Percentiles rank a stretch among this genome's conserved stretches.
phyloP scores from a whole-genome alignment of 371 early-diverging fungal species.

The Actinomucor elegans region DNA sequence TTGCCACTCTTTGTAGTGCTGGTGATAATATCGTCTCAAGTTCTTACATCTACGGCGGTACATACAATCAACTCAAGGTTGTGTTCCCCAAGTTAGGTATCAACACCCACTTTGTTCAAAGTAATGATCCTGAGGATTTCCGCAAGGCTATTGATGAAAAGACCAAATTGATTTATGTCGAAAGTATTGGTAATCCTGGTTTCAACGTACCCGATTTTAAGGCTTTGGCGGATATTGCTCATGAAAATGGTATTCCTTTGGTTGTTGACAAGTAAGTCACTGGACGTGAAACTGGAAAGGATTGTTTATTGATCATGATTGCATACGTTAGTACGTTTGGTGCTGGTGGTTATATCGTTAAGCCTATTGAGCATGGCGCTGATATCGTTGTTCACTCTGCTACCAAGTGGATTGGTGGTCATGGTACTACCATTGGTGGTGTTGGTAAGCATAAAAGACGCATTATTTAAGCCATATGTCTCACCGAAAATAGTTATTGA shows the following conservation, averaged over 20 bases:
- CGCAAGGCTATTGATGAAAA: conserved; percentile 74
- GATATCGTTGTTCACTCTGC: conserved; percentile 90
- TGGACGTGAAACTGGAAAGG: not conserved
- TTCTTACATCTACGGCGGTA: conserved; percentile 82
- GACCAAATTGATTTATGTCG: conserved; percentile 85
- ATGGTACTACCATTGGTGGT: conserved; percentile 83
- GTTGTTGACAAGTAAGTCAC: conserved; percentile 80
- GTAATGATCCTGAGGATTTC: conserved; percentile 67
- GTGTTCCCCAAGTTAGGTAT: conserved; percentile 82
- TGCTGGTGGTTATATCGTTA: conserved; percentile 83
- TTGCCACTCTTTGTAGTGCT: conserved; percentile 68
- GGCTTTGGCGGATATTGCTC: conserved; percentile 75
- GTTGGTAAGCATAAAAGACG: conserved; percentile 59
- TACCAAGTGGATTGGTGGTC: conserved; percentile 82
- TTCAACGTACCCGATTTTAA: conserved; percentile 84
- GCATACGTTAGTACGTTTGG: conserved; percentile 87
- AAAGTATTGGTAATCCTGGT: conserved; percentile 87
- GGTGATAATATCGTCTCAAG: conserved; percentile 88
- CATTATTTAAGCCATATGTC: not conserved
- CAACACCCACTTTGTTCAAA: conserved; percentile 69
- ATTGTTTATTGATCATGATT: not conserved
- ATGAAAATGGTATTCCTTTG: conserved; percentile 80
- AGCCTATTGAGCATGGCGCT: conserved; percentile 88
- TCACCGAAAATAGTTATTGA: conserved; percentile 63
- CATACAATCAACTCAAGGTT: conserved; percentile 88